Percentiles rank a stretch among this genome's conserved stretches.
Conservation (phyloP, 768 basidiomycete species). For the Hydnum rufescens region DNA sequence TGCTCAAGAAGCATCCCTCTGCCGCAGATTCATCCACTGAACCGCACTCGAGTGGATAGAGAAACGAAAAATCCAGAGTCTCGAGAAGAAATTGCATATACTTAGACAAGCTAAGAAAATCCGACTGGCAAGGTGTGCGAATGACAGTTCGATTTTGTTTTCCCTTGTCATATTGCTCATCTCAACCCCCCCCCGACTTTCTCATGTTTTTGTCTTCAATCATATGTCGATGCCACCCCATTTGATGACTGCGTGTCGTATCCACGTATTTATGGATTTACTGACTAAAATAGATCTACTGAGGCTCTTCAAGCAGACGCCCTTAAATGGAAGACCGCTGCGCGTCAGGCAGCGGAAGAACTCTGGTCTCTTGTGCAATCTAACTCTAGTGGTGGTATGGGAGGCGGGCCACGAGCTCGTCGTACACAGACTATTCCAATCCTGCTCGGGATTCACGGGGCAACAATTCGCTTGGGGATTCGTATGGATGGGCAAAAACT, state of each 20-base stretch:
- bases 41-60: not conserved
- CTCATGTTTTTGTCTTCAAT: too few species aligned
- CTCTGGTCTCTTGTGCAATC: constrained; percentile 6
- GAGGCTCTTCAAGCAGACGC: constrained; percentile 2
- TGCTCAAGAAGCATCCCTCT: constrained; percentile 5
- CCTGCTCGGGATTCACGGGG: not conserved
- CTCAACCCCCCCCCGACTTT: too few species aligned
- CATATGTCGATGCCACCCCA: too few species aligned
- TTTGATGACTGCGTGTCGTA: too few species aligned
- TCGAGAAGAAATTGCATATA: constrained; percentile 5
- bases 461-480: not conserved
- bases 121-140: not conserved
- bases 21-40: not conserved
- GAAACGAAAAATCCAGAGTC: not conserved
- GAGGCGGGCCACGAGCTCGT: not conserved
- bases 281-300: constrained; percentile 1
- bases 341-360: constrained; percentile 9
- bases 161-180: not conserved
- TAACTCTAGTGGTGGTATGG: constrained; percentile 1
- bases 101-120: constrained; percentile 9
- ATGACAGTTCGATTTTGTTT: not conserved
- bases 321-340: constrained; percentile 8
- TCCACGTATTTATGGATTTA: too few species aligned
- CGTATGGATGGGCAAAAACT: not conserved
- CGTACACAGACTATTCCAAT: not conserved